phyloP scores from a whole-genome alignment of 257 asterid species.

The Avicennia marina region DNA sequence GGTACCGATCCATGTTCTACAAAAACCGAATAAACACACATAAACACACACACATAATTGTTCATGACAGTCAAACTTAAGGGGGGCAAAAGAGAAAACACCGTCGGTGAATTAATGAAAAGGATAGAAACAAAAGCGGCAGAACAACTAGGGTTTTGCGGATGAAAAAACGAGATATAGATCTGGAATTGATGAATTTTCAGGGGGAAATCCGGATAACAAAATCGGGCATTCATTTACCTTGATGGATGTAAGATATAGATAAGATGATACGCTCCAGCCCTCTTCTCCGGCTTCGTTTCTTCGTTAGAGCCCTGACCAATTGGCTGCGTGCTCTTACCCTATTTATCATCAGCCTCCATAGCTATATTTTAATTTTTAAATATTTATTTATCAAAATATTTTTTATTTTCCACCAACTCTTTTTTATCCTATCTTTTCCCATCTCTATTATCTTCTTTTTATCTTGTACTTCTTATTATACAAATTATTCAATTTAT shows the following conservation, averaged over 20 bases:
- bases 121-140: too few species aligned
- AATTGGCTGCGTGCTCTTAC: too few species aligned
- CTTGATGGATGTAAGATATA: neutral
- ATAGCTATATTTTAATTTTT: too few species aligned
- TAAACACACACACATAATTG: neutral
- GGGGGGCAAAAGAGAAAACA: too few species aligned
- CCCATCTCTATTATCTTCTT: too few species aligned
- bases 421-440: too few species aligned
- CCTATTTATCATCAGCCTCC: neutral
- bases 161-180: neutral
- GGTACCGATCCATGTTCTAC: conserved; percentile 66
- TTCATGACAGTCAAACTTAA: neutral
- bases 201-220: neutral
- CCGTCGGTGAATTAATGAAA: too few species aligned
- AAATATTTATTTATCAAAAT: too few species aligned
- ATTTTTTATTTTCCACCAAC: too few species aligned
- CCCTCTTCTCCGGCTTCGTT: neutral
- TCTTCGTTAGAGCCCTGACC: neutral
- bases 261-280: neutral
- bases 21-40: neutral
- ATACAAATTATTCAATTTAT: too few species aligned
- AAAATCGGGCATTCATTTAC: neutral
- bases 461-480: too few species aligned
- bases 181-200: neutral
- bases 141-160: neutral